Percentiles rank a stretch among this genome's conserved stretches.
Evolutionary conservation across 768 basidiomycete species (phyloP).

Genomic region (Hypholoma sublateritium): DNA sequence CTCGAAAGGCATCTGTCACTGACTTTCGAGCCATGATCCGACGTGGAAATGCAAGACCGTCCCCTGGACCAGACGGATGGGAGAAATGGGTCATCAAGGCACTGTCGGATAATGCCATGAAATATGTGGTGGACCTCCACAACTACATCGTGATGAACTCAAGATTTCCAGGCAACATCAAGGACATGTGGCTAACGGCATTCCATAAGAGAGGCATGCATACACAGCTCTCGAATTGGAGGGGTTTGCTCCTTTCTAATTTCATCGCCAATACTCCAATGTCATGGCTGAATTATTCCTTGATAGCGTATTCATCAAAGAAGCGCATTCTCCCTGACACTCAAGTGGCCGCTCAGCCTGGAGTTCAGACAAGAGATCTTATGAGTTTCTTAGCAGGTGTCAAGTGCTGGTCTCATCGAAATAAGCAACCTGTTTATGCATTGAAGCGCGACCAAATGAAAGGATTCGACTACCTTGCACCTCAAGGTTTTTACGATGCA

Average conservation of each 20-base stretch:
- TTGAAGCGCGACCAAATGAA: conserved; percentile 31
- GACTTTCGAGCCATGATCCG: conserved; percentile 22
- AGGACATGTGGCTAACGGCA: conserved; percentile 21
- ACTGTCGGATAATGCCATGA: conserved; percentile 21
- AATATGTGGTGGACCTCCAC: conserved; percentile 21
- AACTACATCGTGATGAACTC: conserved; percentile 26
- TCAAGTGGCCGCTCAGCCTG: conserved; percentile 27
- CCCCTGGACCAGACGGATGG: conserved; percentile 33
- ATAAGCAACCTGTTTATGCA: conserved; percentile 18
- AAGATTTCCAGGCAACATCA: conserved; percentile 24
- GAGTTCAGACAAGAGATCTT: conserved; percentile 26
- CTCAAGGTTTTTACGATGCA: conserved; percentile 32
- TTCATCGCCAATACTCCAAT: conserved; percentile 25
- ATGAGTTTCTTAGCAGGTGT: conserved; percentile 20
- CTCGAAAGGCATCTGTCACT: conserved; percentile 7
- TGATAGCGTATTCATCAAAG: conserved; percentile 21
- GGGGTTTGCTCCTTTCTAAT: conserved; percentile 24
- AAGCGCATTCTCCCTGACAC: conserved; percentile 20
- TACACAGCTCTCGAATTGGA: conserved; percentile 26
- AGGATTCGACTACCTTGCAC: conserved; percentile 28
- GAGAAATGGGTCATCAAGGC: conserved; percentile 33
- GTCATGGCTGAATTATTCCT: conserved; percentile 26
- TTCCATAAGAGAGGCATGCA: conserved; percentile 26
- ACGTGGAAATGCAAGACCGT: conserved; percentile 25
- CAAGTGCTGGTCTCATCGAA: conserved; percentile 13